A percentile compares a stretch with the other conserved stretches of the same genome.
These are phyloP conservation scores for Linum lewisii DNA, from an alignment of 345 rosid species.

Conservation along the genomic window DNA sequence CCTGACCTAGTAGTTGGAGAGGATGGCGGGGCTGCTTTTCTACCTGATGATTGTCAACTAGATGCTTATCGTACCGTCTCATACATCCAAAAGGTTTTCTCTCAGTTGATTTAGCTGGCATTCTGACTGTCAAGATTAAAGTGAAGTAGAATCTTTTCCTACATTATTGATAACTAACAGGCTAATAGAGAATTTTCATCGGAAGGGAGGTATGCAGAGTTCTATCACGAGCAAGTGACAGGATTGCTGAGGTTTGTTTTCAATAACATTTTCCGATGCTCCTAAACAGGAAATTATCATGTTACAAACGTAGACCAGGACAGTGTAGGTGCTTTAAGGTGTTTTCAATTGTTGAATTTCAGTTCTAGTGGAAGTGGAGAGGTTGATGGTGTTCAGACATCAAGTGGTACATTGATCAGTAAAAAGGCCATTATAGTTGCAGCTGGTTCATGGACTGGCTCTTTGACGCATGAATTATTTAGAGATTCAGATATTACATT, in stretches of 20 bases:
- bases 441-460: constrained; percentile 87
- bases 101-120: neutral
- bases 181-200: constrained; percentile 47
- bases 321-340: neutral
- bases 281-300: neutral
- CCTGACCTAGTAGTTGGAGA: constrained; percentile 46
- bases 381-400: constrained; percentile 57
- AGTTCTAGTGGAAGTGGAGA: constrained; percentile 43
- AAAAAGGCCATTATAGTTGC: constrained; percentile 70
- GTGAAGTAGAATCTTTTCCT: neutral
- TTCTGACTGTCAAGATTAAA: neutral
- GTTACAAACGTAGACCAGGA: constrained; percentile 1
- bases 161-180: constrained; percentile 23
- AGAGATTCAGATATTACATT: constrained; percentile 33
- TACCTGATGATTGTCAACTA: constrained; percentile 73
- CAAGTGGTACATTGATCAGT: constrained; percentile 42
- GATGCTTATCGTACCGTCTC: constrained; percentile 70
- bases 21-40: constrained; percentile 63
- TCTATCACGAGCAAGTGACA: constrained; percentile 63
- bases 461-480: constrained; percentile 48
- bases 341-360: constrained; percentile 11
- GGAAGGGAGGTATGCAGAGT: constrained; percentile 76
- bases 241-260: constrained; percentile 45
- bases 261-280: constrained; percentile 4
- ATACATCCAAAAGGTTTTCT: constrained; percentile 54